Conservation (phyloP, 495 filamentous ascomycete genomes). For the Penicillium robsamsonii region DNA sequence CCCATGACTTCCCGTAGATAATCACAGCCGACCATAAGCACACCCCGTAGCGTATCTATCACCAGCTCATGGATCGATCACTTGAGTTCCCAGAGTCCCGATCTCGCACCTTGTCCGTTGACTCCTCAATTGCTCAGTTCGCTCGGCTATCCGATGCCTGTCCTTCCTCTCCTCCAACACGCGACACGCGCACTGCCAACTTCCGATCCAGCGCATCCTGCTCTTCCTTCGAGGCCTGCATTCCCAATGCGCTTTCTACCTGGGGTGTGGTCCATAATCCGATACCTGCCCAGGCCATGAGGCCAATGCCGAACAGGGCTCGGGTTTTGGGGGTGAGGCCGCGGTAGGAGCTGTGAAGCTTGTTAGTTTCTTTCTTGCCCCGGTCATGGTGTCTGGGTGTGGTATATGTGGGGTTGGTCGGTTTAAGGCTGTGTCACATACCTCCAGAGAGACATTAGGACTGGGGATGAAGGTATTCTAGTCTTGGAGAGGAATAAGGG, state of each 20-base stretch:
- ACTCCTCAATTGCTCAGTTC: slow-evolving; percentile 11
- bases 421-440: slow-evolving; percentile 14
- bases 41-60: not conserved
- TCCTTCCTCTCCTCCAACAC: slow-evolving; percentile 30
- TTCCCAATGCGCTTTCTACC: slow-evolving; percentile 60
- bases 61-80: not conserved
- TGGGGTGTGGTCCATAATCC: slow-evolving; percentile 58
- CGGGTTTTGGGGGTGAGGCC: slow-evolving; percentile 59
- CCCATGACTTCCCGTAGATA: not conserved
- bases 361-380: slow-evolving; percentile 9
- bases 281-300: slow-evolving; percentile 63
- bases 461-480: not conserved
- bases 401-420: not conserved
- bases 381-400: not conserved
- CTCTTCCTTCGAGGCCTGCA: slow-evolving; percentile 61
- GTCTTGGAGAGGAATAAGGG: not conserved
- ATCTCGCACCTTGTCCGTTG: not conserved
- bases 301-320: slow-evolving; percentile 59
- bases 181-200: slow-evolving; percentile 47
- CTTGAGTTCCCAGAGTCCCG: not conserved
- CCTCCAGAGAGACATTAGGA: slow-evolving; percentile 43
- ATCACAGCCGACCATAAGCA: not conserved
- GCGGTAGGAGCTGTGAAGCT: slow-evolving; percentile 53
- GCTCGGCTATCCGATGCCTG: slow-evolving; percentile 3
- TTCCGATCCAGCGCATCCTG: slow-evolving; percentile 52